These are phyloP conservation scores for Vitis hybrid DNA, from an alignment of 177 flowering plant species.

Conservation along the genomic window DNA sequence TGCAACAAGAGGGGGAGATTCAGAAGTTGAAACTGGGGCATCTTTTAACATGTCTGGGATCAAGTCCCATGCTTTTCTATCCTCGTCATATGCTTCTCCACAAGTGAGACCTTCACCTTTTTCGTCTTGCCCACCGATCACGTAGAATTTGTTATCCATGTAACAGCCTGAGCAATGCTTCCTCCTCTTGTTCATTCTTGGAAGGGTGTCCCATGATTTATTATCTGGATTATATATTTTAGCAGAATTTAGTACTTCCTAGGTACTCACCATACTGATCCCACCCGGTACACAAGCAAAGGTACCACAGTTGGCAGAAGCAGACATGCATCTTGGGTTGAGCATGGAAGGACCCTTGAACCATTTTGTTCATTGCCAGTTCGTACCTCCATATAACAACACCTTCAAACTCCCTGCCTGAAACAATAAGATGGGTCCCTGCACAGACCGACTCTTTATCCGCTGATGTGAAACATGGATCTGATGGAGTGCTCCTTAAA, in stretches of 20 bases:
- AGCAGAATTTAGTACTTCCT: conserved; percentile 48
- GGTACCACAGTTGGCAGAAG: conserved; percentile 62
- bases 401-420: conserved; percentile 62
- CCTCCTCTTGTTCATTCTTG: conserved; percentile 50
- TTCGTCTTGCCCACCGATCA: conserved; percentile 63
- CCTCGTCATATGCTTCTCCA: conserved; percentile 60
- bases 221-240: conserved; percentile 61
- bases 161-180: conserved; percentile 66
- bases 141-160: conserved; percentile 77
- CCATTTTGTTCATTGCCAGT: conserved; percentile 53
- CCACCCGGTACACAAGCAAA: conserved; percentile 82
- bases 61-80: conserved; percentile 48
- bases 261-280: conserved; percentile 21
- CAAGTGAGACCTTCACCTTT: conserved; percentile 46
- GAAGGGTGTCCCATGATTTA: conserved; percentile 65
- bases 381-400: conserved; percentile 71
- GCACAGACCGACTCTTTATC: conserved; percentile 81
- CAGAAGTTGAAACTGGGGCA: conserved; percentile 28
- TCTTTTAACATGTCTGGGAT: conserved; percentile 65
- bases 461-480: conserved; percentile 42
- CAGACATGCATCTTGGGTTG: conserved; percentile 70
- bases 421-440: conserved; percentile 70
- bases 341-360: conserved; percentile 65
- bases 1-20: conserved; percentile 83
- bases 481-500: no score